Evolutionary conservation across 805 yeast genomes (phyloP), one percentile per base, ranked within the genome.

Genomic region (Hanseniaspora lindneri): DNA sequence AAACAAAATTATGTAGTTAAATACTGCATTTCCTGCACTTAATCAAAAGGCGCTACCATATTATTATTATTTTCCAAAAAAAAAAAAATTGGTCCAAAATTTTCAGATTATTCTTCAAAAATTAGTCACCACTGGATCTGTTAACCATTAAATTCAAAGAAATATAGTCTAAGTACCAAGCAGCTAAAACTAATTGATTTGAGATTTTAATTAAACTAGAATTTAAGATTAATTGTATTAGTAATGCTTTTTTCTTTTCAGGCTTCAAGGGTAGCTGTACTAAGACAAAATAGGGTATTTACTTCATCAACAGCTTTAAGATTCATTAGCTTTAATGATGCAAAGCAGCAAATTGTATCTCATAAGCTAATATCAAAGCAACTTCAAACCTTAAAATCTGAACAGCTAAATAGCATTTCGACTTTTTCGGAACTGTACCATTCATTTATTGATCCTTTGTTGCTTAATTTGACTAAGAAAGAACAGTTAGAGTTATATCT

Each of bases 381-480:
- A 4, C 20, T 21, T n/a, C 24, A 39, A 10, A 24, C 24, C 13
- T 3, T 16, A 4, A 20, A 30, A 7, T 9, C 3, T 3, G 4
- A 2, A 3, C 14, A 24, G 8, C 13, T 39, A 14, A 24, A 37
- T 5, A 17, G 28, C 8, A 32, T 28, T 4, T 11, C 28, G 3
- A 24, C 49, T 11, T 19, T 46, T 10, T 17, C 39, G 4, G 49
- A 46, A 20, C 30, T 41, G 3, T 46, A 21, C 23, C 17, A 46
- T 21, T 24, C 24, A 9, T 27, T 37, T 28, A 19, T 46, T 7
- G 23, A 29, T n/a, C 49, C 49, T 13, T 13, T 14, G 6, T 24
- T 39, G 3, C 9, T 16, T 4, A 21, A 28, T 6, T 17, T 39
- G 14, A 14, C 27, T 21, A 29, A 24, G 11, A 28, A 7, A 14